Conservation (phyloP, 306 rosid species). For the Ceratonia siliqua region DNA sequence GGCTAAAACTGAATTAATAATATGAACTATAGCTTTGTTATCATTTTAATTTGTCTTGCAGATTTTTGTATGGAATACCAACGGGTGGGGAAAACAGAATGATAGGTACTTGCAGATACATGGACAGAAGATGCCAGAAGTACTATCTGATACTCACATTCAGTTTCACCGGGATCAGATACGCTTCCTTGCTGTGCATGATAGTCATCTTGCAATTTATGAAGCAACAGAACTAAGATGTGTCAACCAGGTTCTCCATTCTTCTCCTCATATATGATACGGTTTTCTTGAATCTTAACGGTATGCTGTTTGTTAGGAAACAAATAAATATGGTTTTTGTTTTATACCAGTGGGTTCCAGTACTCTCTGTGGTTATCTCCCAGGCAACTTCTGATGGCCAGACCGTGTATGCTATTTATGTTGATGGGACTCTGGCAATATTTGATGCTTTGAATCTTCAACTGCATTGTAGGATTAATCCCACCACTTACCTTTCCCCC, state of each 20-base stretch:
- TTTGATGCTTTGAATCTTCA: constrained; percentile 26
- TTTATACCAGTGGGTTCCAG: constrained; percentile 40
- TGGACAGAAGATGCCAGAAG: not conserved
- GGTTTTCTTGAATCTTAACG: not conserved
- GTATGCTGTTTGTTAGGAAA: not conserved
- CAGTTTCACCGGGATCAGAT: constrained; percentile 36
- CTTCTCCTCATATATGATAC: not conserved
- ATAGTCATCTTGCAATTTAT: constrained; percentile 41
- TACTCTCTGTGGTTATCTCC: constrained; percentile 21
- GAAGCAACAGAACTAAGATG: constrained; percentile 38
- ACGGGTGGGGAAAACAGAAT: constrained; percentile 26
- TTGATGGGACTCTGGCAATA: constrained; percentile 37
- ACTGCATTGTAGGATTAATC: constrained; percentile 28
- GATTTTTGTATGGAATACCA: constrained; percentile 39
- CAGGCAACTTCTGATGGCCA: constrained; percentile 44
- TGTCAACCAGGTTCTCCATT: constrained; percentile 39
- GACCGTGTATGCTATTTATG: constrained; percentile 39
- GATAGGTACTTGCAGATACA: constrained; percentile 23
- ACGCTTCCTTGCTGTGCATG: constrained; percentile 35
- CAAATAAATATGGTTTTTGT: not conserved
- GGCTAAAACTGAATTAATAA: not conserved
- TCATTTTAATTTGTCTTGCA: constrained; percentile 13
- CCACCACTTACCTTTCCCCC: constrained; percentile 29
- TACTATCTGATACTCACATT: constrained; percentile 31
- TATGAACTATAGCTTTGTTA: not conserved